These are phyloP conservation scores for Babesia divergens DNA, from an alignment of 169 alveolate genomes.

Conservation along the genomic window DNA sequence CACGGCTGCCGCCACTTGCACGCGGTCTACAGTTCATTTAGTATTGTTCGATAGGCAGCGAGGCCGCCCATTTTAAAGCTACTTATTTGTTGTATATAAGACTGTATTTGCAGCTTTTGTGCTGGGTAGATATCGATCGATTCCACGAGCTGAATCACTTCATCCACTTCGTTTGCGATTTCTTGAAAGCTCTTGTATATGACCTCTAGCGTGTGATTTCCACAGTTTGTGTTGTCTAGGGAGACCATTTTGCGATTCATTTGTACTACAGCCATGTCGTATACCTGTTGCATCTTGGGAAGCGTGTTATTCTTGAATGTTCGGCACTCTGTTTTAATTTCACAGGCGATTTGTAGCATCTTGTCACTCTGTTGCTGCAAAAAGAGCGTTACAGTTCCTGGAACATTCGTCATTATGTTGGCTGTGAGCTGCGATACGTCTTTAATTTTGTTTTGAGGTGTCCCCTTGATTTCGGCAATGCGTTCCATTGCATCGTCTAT, in stretches of 20 bases:
- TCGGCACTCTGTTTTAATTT: slow-evolving; percentile 12
- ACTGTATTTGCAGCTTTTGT: not conserved
- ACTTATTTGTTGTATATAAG: slow-evolving; percentile 5
- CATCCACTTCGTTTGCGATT: not conserved
- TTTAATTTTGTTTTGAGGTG: not conserved
- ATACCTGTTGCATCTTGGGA: slow-evolving; percentile 34
- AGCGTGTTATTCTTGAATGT: not conserved
- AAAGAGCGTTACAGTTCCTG: slow-evolving; percentile 37
- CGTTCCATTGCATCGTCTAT: slow-evolving; percentile 1
- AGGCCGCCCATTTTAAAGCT: slow-evolving; percentile 11
- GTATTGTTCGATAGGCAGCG: slow-evolving; percentile 94
- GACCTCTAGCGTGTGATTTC: not conserved
- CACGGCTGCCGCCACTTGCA: too few species aligned
- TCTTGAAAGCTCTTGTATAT: not conserved
- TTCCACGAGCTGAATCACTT: not conserved
- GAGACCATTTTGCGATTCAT: slow-evolving; percentile 7
- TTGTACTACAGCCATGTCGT: slow-evolving; percentile 16
- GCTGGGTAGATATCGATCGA: not conserved
- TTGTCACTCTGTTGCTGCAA: slow-evolving; percentile 47
- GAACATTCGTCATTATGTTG: slow-evolving; percentile 25
- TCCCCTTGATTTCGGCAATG: not conserved
- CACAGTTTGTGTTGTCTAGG: not conserved
- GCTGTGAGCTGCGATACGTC: slow-evolving; percentile 18
- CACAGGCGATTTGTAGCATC: slow-evolving; percentile 25
- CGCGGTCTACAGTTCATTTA: slow-evolving; percentile 90